Evolutionary conservation across 768 basidiomycete species (phyloP), one percentile per base, ranked within the genome.

Genomic region (Lentinula lateritia): DNA sequence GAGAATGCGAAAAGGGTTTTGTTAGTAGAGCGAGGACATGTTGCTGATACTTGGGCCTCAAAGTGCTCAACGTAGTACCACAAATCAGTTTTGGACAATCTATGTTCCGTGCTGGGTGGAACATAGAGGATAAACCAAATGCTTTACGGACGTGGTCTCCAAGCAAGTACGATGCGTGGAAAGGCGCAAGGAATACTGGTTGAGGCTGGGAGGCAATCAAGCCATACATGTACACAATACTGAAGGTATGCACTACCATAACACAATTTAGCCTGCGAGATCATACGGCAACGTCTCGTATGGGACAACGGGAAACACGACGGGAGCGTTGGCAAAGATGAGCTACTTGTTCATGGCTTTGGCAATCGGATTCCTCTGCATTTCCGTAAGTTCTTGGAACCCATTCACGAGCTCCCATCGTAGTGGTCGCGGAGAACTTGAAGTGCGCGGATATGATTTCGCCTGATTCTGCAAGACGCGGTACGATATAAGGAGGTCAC

Each of bases 161-260:
- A 61, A 0, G 66, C 66, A 69, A 73, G 42, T 74, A 72, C 54
- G 67, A 74, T 56, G 63, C 69, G 1, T 72, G 68, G 69, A 66
- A 46, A 20, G 64, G 65, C 13, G 61, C 58, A 35, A 75, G 74
- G 1, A 54, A 69, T 28, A 58, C 67, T 41, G 74, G 74, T 0
- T 79, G 76, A 75, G 64, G 67, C 4, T 79, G 72, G 62, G 64
- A 71, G 8, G 72, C 73, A 6, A 52, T 78, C 18, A 61, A 69
- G 62, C 70, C 68, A 2, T 75, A 69, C 45, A 52, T 3, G 38
- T 62, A 42, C 65, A 61, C 39, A 63, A 59, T n/a, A 64, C 54
- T 15, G 20, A 52, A 61, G 65, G 63, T 56, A 63, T 39, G 45
- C 35, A 28, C 35, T 13, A 52, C n/a, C 23, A 43, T 10, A 0